Base-by-base conservation (phyloP, 768 basidiomycete species). In the Scleroderma bovista region DNA sequence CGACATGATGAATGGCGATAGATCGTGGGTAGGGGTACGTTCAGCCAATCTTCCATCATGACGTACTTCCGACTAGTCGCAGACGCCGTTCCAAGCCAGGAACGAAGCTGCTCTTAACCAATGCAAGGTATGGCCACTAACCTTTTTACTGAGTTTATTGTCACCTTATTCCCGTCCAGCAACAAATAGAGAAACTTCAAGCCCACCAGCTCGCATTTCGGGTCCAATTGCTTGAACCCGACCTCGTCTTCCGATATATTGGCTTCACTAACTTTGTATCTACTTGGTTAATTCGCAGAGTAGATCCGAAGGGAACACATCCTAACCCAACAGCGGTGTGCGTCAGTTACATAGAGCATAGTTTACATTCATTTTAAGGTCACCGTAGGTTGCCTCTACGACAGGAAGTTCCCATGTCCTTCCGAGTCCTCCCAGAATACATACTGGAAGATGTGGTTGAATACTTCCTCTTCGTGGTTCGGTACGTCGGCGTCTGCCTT, bases 401-500 rank as follows among this genome's bases (percentile, higher is more conserved):
- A 0, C 72, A 80, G 48, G 88, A 93, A 46, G 86, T 94, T 7
- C 93, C 94, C 0, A 77, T 84, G 68, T 72, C 79, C 0, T 97
- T 97, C 76, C 77, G 85, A 26, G 83, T 88, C 47, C 76, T 98
- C 24, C 96, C 96, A 1, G 96, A 99, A 65, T 95, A 93, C 62
- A 78, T 96, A 13, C 67, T 97, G 37, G 96, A 98, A 63, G 95
- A 97, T 62, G 81, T 97, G 6, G 86, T 93, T 1, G 93, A 95
- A 51, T 94, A 89, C 62, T 77, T 89, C 47, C 77, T 86, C 47
- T 97, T 93, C 63, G 76, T 87, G 15, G 81, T 89, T 10, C 82
- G 86, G 90, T 93, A 58, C 51, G 83, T 65, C 2, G 4, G 46
- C 29, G 19, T 9, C 13, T 37, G 16, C 36, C 12, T 36, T 12